Percentiles rank a stretch among this genome's conserved stretches.
Evolutionary conservation across 2,329 filamentous ascomycete species (phyloP).

Genomic region (Colletotrichum somersetense): DNA sequence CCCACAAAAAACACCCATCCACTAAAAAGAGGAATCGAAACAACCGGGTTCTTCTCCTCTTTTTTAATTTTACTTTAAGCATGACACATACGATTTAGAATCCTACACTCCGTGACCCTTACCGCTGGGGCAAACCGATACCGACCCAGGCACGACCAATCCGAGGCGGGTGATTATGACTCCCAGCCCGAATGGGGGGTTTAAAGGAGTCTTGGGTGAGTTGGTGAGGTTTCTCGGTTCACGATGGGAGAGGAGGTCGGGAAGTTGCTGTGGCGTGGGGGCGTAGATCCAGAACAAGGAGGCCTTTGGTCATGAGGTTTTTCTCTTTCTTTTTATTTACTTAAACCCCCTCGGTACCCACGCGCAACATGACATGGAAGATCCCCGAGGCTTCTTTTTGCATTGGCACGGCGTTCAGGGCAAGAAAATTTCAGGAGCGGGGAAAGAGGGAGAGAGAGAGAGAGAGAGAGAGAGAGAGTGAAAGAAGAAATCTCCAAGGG

Average conservation of each 20-base stretch:
- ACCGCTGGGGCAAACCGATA: background rate
- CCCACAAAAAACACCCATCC: background rate
- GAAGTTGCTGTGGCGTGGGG: background rate
- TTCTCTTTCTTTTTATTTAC: background rate
- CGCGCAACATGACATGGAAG: background rate
- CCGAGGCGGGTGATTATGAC: background rate
- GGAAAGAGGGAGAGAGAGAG: background rate
- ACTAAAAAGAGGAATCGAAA: conserved; percentile 1
- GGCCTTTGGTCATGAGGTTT: background rate
- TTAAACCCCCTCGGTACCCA: background rate
- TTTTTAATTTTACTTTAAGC: background rate
- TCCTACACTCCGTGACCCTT: background rate
- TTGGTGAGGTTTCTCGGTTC: background rate
- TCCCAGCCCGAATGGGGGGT: background rate
- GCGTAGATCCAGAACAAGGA: background rate
- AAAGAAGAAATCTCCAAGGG: background rate
- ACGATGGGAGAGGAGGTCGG: background rate
- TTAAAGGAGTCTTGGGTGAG: no score
- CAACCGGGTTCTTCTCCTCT: background rate
- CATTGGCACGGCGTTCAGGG: conserved; percentile 44
- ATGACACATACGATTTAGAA: conserved; percentile 5
- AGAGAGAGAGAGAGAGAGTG: background rate
- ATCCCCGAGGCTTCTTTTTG: conserved; percentile 35
- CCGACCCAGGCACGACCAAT: background rate
- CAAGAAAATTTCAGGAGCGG: conserved; percentile 28